These are phyloP conservation scores for Xerocomellus amylosporus DNA, from an alignment of 768 basidiomycete genomes.

Conservation along the genomic window DNA sequence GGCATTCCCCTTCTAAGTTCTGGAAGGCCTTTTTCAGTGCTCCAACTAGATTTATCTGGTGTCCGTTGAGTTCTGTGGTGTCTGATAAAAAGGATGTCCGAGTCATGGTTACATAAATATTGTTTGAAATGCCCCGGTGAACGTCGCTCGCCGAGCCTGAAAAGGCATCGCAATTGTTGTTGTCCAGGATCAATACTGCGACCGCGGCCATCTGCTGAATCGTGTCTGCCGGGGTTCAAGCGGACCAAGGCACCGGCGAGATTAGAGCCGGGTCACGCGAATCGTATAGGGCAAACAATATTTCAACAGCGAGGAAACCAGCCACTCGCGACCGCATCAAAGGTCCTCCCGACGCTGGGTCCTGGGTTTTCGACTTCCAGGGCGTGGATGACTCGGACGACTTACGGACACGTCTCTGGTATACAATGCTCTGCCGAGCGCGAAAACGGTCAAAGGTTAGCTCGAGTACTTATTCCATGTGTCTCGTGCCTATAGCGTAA, in stretches of 20 bases:
- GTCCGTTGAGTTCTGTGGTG: not conserved
- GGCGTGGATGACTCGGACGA: too few relatives aligned
- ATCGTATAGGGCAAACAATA: conserved; percentile 10
- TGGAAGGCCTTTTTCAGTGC: conserved; percentile 4
- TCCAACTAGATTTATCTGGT: conserved; percentile 9
- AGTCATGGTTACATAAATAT: not conserved
- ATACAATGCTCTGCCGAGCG: conserved; percentile 40
- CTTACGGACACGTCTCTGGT: too few relatives aligned
- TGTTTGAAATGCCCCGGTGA: not conserved
- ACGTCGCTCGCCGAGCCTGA: conserved; percentile 15
- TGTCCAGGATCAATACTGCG: not conserved
- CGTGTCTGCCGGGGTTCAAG: not conserved
- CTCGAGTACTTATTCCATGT: not conserved
- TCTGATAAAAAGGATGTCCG: conserved; percentile 1
- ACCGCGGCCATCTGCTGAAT: not conserved
- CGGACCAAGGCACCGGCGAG: conserved; percentile 13
- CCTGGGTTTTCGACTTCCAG: too few relatives aligned
- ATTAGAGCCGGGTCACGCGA: conserved; percentile 10
- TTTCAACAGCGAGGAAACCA: conserved; percentile 3
- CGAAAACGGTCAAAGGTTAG: conserved; percentile 94
- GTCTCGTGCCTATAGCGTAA: not conserved
- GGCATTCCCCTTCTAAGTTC: not conserved
- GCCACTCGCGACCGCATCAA: too few relatives aligned
- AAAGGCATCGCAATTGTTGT: conserved; percentile 7
- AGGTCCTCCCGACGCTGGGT: too few relatives aligned